Evolutionary conservation across 1,284 basidiomycete species (phyloP).

Genomic region (Porogramme epimiltina): DNA sequence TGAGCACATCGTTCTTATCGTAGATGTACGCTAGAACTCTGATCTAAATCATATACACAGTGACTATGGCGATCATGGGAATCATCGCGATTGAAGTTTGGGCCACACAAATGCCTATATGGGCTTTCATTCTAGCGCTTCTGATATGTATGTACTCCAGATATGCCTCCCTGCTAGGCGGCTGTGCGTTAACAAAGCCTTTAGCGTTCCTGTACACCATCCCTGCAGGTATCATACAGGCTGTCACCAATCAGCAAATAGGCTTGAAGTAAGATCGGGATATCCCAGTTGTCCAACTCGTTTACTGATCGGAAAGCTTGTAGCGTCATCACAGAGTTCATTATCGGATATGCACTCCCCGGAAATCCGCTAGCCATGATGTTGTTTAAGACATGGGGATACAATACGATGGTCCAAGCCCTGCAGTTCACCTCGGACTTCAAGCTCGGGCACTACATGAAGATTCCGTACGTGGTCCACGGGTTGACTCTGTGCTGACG

Average conservation of each 20-base stretch:
- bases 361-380: constrained; percentile 53
- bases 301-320: not conserved
- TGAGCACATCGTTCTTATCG: constrained; percentile 39
- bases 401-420: constrained; percentile 45
- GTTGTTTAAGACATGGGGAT: constrained; percentile 58
- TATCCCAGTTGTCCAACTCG: constrained; percentile 19
- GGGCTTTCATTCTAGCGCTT: constrained; percentile 52
- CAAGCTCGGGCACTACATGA: constrained; percentile 79
- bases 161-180: not conserved
- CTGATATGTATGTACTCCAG: constrained; percentile 30
- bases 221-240: constrained; percentile 55
- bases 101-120: constrained; percentile 69
- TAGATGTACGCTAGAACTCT: not conserved
- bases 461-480: constrained; percentile 42
- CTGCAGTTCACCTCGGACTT: constrained; percentile 64
- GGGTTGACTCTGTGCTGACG: not conserved
- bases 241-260: constrained; percentile 55
- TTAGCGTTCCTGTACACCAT: constrained; percentile 45
- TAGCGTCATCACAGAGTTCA: constrained; percentile 50
- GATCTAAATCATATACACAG: no score
- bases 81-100: constrained; percentile 73
- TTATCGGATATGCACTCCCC: constrained; percentile 51
- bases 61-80: constrained; percentile 57
- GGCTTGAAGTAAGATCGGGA: constrained; percentile 46
- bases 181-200: not conserved